Conservation (phyloP, 2,329 filamentous ascomycete species). For the Fusarium piperis region DNA sequence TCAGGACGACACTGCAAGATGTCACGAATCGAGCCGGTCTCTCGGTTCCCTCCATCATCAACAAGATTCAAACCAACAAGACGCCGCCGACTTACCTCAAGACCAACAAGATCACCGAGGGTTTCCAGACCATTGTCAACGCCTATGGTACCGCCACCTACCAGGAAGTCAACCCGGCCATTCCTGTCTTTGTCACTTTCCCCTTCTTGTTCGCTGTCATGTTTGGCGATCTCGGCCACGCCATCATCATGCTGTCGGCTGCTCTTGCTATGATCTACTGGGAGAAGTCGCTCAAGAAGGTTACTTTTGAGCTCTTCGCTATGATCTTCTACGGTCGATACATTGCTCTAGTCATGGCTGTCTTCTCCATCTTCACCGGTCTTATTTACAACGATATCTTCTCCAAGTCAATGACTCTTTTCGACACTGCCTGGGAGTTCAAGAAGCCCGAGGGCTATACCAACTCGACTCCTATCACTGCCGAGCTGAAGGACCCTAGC, state of each 20-base stretch:
- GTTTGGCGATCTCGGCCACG: slow-evolving; percentile 98
- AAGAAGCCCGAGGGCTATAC: slow-evolving; percentile 73
- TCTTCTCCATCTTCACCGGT: slow-evolving; percentile 97
- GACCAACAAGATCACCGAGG: slow-evolving; percentile 98
- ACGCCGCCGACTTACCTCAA: slow-evolving; percentile 97
- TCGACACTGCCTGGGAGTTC: slow-evolving; percentile 90
- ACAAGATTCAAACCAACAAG: slow-evolving; percentile 96
- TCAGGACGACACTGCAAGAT: slow-evolving; percentile 93
- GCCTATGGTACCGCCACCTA: slow-evolving; percentile 98
- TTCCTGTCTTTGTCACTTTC: slow-evolving; percentile 96
- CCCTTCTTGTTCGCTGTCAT: slow-evolving; percentile 99
- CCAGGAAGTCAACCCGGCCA: slow-evolving; percentile 93
- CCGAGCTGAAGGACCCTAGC: slow-evolving; percentile 70
- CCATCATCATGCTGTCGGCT: slow-evolving; percentile 84
- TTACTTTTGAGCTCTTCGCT: slow-evolving; percentile 90
- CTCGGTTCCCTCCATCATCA: slow-evolving; percentile 98
- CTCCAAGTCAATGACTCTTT: slow-evolving; percentile 90
- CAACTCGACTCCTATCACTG: slow-evolving; percentile 70
- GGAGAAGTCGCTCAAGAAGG: slow-evolving; percentile 92
- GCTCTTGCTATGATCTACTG: slow-evolving; percentile 95
- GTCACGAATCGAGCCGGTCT: slow-evolving; percentile 96
- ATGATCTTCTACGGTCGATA: slow-evolving; percentile 99
- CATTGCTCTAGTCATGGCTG: slow-evolving; percentile 97
- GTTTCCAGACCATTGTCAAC: slow-evolving; percentile 98
- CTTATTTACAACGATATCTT: slow-evolving; percentile 98